These are phyloP conservation scores for Nepenthes gracilis DNA, from an alignment of 148 eudicot genomes.

Conservation along the genomic window DNA sequence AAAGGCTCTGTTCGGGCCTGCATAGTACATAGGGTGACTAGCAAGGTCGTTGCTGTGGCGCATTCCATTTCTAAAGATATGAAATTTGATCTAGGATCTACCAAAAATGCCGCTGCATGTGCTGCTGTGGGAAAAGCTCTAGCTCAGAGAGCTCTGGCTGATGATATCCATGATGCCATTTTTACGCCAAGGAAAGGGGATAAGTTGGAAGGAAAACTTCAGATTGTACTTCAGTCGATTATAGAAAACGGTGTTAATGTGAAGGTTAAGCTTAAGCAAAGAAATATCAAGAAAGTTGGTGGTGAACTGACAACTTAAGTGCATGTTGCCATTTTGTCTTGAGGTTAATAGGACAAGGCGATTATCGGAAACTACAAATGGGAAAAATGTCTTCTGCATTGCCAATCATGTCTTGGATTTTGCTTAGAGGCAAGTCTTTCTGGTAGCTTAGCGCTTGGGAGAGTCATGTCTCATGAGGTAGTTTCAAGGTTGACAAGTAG, in stretches of 20 bases:
- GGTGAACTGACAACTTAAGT: not conserved
- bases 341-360: no score
- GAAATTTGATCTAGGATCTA: conserved; percentile 66
- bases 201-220: conserved; percentile 71
- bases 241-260: conserved; percentile 51
- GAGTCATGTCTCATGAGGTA: no score
- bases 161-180: conserved; percentile 77
- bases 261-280: conserved; percentile 67
- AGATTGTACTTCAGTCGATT: conserved; percentile 53
- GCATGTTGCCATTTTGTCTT: no score
- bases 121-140: conserved; percentile 59
- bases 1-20: conserved; percentile 88
- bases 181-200: conserved; percentile 76
- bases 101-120: conserved; percentile 52
- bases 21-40: conserved; percentile 78
- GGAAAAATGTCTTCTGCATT: no score
- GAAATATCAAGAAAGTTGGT: conserved; percentile 26
- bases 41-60: conserved; percentile 88
- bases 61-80: conserved; percentile 93
- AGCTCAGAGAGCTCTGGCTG: conserved; percentile 76
- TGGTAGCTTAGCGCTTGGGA: no score
- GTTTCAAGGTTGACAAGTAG: no score
- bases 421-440: no score
- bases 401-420: no score
- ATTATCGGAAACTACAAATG: no score